Percentiles rank a stretch among this genome's conserved stretches.
These are phyloP conservation scores for Fragaria iinumae DNA, from an alignment of 306 rosid species.

Conservation along the genomic window DNA sequence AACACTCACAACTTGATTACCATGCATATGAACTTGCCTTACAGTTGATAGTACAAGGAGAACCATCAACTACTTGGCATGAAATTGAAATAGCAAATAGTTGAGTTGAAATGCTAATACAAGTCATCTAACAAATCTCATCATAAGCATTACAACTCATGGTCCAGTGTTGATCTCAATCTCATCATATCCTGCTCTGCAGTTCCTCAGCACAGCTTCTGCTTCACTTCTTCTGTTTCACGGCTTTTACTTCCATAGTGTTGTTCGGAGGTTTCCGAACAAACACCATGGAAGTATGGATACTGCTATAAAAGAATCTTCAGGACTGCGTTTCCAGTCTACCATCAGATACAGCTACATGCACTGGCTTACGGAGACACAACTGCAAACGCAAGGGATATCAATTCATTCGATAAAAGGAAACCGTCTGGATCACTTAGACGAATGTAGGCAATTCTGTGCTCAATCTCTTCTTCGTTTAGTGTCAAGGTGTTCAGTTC, in stretches of 20 bases:
- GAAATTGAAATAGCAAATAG: neutral
- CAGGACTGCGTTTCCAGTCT: neutral
- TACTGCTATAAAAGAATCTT: too few relatives aligned
- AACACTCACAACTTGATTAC: neutral
- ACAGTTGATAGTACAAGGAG: neutral
- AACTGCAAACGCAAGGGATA: slow-evolving; percentile 74
- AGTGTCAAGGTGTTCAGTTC: slow-evolving; percentile 29
- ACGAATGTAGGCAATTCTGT: slow-evolving; percentile 48
- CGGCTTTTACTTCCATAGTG: too few relatives aligned
- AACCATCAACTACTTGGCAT: neutral
- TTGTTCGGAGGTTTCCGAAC: too few relatives aligned
- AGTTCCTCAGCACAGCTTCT: neutral
- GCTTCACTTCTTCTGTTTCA: neutral
- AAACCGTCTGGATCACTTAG: slow-evolving; percentile 93
- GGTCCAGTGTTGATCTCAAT: neutral
- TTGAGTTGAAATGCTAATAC: neutral
- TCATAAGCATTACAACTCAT: neutral
- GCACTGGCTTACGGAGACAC: slow-evolving; percentile 47
- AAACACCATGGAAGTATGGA: too few relatives aligned
- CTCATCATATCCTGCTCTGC: neutral
- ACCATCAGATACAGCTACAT: neutral
- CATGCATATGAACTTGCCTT: neutral
- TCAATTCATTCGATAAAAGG: slow-evolving; percentile 81
- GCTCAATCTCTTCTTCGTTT: slow-evolving; percentile 23
- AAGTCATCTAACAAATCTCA: neutral